These are phyloP conservation scores for Eugenia klotzschiana DNA, from an alignment of 441 rosid species.

Conservation along the genomic window DNA sequence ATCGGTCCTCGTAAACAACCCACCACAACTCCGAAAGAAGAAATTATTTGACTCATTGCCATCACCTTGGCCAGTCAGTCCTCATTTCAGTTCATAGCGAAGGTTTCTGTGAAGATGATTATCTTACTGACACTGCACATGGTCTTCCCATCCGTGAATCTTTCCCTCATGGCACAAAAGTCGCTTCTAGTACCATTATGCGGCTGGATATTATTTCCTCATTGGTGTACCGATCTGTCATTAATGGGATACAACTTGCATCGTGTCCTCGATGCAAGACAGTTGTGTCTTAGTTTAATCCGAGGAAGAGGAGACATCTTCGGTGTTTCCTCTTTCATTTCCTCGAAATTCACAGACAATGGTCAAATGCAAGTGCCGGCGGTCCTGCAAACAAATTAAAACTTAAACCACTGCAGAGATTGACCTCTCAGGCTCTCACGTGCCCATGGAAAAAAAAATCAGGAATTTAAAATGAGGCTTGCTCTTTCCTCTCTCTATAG, in stretches of 20 bases:
- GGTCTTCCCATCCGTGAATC: neutral
- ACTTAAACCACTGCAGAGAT: neutral
- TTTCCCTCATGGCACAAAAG: neutral
- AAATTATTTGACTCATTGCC: neutral
- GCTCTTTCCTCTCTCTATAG: neutral
- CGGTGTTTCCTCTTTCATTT: neutral
- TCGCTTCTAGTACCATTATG: neutral
- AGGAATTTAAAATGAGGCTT: neutral
- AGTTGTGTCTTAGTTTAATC: neutral
- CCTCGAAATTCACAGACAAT: neutral
- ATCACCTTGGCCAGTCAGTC: neutral
- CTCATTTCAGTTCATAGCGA: neutral
- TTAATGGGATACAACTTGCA: neutral
- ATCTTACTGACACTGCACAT: neutral
- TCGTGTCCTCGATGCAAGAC: neutral
- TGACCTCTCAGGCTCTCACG: neutral
- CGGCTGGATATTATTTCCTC: neutral
- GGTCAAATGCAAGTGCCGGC: neutral
- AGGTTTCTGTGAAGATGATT: neutral
- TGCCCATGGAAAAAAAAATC: neutral
- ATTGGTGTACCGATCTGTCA: neutral
- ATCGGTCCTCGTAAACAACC: neutral
- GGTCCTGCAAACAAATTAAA: neutral
- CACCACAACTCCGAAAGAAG: neutral
- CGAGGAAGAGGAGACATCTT: neutral